Evolutionary conservation across 1,284 basidiomycete genomes (phyloP).

Genomic region (Ganoderma sinense): DNA sequence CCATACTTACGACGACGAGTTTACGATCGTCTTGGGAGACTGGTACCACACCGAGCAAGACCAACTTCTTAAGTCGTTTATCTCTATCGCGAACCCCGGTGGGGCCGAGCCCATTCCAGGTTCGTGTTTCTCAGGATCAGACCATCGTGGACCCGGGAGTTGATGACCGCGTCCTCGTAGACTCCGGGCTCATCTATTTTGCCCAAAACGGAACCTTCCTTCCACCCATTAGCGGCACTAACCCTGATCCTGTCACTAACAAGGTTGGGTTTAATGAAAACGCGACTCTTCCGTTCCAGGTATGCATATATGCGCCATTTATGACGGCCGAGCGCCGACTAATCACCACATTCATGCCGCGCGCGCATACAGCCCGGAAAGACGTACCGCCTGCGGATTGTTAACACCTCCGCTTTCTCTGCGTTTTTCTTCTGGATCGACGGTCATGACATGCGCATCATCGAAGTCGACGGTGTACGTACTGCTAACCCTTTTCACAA

Average conservation of each 20-base stretch:
- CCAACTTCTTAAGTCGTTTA: conserved; percentile 72
- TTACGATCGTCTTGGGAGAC: conserved; percentile 75
- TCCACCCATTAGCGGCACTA: conserved; percentile 59
- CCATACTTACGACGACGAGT: conserved; percentile 90
- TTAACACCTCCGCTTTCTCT: conserved; percentile 81
- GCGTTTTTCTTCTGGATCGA: conserved; percentile 91
- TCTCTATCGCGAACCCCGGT: conserved; percentile 79
- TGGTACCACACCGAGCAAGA: conserved; percentile 79
- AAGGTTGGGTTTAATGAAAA: conserved; percentile 88
- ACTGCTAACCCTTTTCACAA: background rate
- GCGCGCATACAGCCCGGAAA: conserved; percentile 63
- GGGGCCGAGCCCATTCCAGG: conserved; percentile 91
- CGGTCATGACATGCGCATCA: conserved; percentile 90
- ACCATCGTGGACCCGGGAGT: background rate
- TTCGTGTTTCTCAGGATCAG: conserved; percentile 37
- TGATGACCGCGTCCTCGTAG: conserved; percentile 44
- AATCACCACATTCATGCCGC: background rate
- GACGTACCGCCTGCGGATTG: conserved; percentile 76
- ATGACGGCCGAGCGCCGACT: background rate
- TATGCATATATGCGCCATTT: conserved; percentile 13
- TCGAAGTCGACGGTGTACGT: conserved; percentile 88
- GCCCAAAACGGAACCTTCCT: conserved; percentile 79
- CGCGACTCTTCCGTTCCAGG: conserved; percentile 80
- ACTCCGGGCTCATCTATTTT: conserved; percentile 87
- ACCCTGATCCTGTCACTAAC: conserved; percentile 54